Evolutionary conservation across 225 moss, liverwort and hornwort genomes (phyloP), one percentile per base, ranked within the genome.

Genomic region (Physcomitrium patens): DNA sequence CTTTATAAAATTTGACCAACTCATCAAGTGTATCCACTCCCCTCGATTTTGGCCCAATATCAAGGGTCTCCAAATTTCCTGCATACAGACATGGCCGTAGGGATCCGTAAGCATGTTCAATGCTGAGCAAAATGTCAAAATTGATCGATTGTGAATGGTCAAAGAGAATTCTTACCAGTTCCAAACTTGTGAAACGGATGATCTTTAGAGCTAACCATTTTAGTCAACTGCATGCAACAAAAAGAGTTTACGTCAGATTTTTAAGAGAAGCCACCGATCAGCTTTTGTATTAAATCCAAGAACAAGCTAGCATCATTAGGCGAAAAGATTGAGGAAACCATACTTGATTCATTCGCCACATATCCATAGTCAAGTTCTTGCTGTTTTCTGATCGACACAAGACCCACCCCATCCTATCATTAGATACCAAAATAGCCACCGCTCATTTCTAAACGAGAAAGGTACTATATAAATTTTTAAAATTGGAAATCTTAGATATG

Each of bases 141-240:
- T 55, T 13, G 4, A 26, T 22, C 74, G 43, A 55, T 55, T 17
- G 65, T 20, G 65, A 31, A 72, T 45, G 31, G 41, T 41, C 14
- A 26, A 65, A 24, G 19, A 31, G 41, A 37, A 31, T 46, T 23
- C 78, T 75, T 61, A 89, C 91, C 91, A 64, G 89, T 90, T 70
- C 92, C 92, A 86, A 92, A 92, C 76, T 89, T 92, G 85, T 92
- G 90, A 82, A 88, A 92, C 18, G 92, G 90, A 75, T 92, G 92
- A 77, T 88, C 85, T 75, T 86, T 77, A 47, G 86, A 90, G 59
- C 88, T 88, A 62, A 92, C 70, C 71, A 86, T 73, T 76, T 84
- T 88, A 63, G 91, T 79, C 55, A 89, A 74, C 91, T 91, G 89
- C 75, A 83, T 43, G 60, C 2, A 50, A 59, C 18, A 31, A 26